Conservation (phyloP, 2,329 filamentous ascomycete species). For the Fusarium sp. region DNA sequence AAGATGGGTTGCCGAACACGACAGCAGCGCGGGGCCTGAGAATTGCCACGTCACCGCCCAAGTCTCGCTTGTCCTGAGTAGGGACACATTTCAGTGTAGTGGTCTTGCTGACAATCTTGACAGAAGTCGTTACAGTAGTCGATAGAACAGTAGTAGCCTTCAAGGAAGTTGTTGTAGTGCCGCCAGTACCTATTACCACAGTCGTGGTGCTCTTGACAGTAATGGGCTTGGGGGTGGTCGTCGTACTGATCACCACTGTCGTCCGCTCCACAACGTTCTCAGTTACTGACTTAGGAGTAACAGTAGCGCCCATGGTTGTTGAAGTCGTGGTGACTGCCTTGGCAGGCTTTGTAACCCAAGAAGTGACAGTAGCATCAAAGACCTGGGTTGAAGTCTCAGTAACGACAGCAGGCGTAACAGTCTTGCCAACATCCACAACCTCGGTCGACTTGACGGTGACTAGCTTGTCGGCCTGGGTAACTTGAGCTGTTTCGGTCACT, state of each 20-base stretch:
- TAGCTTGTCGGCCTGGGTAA: conserved; percentile 35
- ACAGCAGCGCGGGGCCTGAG: conserved; percentile 20
- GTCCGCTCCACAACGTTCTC: conserved; percentile 19
- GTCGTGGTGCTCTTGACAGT: conserved; percentile 40
- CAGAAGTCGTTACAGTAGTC: conserved; percentile 39
- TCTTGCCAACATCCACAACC: conserved; percentile 49
- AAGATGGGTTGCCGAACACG: conserved; percentile 26
- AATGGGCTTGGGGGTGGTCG: conserved; percentile 32
- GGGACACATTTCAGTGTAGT: conserved; percentile 42
- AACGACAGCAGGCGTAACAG: conserved; percentile 48
- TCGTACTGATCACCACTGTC: conserved; percentile 32
- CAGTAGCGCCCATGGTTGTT: conserved; percentile 32
- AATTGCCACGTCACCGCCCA: background rate
- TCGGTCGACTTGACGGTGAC: conserved; percentile 47
- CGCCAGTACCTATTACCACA: conserved; percentile 32
- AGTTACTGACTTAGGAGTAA: conserved; percentile 44
- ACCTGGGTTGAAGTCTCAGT: conserved; percentile 39
- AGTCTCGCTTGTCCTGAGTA: conserved; percentile 27
- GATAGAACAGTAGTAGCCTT: conserved; percentile 41
- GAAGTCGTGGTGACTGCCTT: conserved; percentile 34
- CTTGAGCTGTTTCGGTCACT: conserved; percentile 20
- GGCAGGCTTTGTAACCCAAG: conserved; percentile 26
- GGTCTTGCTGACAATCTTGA: conserved; percentile 34
- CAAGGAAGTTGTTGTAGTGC: conserved; percentile 36
- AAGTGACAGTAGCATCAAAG: conserved; percentile 29